Evolutionary conservation across 2,329 filamentous ascomycete species (phyloP).

Genomic region (Paraphoma chrysanthemicola): DNA sequence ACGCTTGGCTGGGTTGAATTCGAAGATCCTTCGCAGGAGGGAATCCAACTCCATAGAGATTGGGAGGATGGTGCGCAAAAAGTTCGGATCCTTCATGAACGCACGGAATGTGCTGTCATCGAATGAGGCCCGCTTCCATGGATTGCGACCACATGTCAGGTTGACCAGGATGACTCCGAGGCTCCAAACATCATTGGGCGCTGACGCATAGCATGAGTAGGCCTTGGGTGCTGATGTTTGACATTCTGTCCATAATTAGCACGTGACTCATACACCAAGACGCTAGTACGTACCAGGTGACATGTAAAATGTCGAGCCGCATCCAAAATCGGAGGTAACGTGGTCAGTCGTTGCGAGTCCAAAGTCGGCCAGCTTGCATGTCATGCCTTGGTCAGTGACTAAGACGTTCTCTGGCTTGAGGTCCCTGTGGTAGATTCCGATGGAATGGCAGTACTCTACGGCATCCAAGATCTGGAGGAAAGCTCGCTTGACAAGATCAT

Average conservation of each 20-base stretch:
- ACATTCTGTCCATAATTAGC: slow-evolving; percentile 72
- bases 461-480: slow-evolving; percentile 97
- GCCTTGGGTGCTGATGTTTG: slow-evolving; percentile 76
- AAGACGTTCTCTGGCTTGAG: slow-evolving; percentile 98
- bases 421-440: slow-evolving; percentile 96
- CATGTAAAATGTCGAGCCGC: slow-evolving; percentile 99
- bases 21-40: slow-evolving; percentile 87
- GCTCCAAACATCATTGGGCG: slow-evolving; percentile 96
- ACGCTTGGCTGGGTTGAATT: slow-evolving; percentile 80
- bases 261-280: slow-evolving; percentile 15
- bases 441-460: slow-evolving; percentile 90
- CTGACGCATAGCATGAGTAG: slow-evolving; percentile 82
- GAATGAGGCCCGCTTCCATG: slow-evolving; percentile 94
- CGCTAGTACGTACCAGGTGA: slow-evolving; percentile 79
- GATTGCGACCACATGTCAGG: slow-evolving; percentile 95
- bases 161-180: slow-evolving; percentile 98
- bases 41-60: slow-evolving; percentile 87
- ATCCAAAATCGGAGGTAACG: slow-evolving; percentile 92
- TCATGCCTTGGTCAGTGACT: slow-evolving; percentile 85
- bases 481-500: slow-evolving; percentile 81
- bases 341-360: slow-evolving; percentile 87
- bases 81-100: slow-evolving; percentile 82
- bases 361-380: slow-evolving; percentile 96
- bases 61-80: slow-evolving; percentile 90
- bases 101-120: slow-evolving; percentile 96